These are phyloP conservation scores for Sphaerulina musiva DNA, from an alignment of 2,329 filamentous ascomycete species.

Conservation along the genomic window DNA sequence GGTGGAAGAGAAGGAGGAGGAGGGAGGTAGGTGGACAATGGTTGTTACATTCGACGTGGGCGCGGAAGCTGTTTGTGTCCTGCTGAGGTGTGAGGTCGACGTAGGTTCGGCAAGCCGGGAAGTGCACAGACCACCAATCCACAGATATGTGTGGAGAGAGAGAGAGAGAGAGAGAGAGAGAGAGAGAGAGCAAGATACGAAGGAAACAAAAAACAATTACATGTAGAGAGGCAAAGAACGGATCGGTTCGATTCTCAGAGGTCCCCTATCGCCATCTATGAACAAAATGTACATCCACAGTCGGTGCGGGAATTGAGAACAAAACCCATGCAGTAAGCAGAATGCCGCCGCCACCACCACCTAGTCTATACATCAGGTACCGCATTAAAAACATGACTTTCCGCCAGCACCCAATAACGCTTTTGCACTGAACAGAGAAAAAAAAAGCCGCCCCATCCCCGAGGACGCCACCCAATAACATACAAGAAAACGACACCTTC, in stretches of 20 bases:
- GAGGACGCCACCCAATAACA: not conserved
- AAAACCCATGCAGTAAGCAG: too few species aligned
- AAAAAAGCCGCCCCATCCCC: not conserved
- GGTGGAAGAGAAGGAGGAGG: not conserved
- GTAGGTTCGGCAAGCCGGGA: not conserved
- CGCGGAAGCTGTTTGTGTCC: too few species aligned
- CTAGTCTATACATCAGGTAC: not conserved
- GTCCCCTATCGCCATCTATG: slow-evolving; percentile 1
- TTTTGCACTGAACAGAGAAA: not conserved
- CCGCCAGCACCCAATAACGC: not conserved
- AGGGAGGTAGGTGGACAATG: not conserved
- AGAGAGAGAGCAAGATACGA: not conserved
- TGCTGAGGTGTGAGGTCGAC: slow-evolving; percentile 1
- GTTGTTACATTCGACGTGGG: too few species aligned
- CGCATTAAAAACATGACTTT: not conserved
- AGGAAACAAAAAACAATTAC: not conserved
- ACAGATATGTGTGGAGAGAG: not conserved
- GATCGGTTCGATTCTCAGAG: not conserved
- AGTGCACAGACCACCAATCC: not conserved
- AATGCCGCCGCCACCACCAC: not conserved
- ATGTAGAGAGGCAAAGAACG: not conserved
- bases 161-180: not conserved
- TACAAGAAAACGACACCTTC: slow-evolving; percentile 2
- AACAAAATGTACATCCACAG: slow-evolving; percentile 5
- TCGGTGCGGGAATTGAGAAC: not conserved